These are phyloP conservation scores for Metschnikowia corniflorae DNA, from an alignment of 805 yeast genomes.

Conservation along the genomic window DNA sequence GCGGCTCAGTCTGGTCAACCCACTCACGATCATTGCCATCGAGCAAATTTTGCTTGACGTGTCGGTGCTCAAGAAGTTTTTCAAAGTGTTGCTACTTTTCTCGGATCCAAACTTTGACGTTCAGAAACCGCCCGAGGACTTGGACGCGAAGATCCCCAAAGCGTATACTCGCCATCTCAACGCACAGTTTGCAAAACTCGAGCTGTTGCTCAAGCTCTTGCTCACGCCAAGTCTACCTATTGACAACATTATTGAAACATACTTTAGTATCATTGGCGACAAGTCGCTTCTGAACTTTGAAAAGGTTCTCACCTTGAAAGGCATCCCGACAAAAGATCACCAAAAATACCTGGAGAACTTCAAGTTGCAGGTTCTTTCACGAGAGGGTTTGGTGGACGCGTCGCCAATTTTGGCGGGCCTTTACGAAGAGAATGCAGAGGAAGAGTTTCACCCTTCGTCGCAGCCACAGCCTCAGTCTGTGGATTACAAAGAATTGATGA, in stretches of 20 bases:
- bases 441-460: slow-evolving; percentile 15
- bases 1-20: slow-evolving; percentile 59
- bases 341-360: slow-evolving; percentile 35
- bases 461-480: slow-evolving; percentile 14
- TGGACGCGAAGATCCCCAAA: slow-evolving; percentile 22
- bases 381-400: slow-evolving; percentile 25
- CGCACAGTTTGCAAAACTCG: slow-evolving; percentile 43
- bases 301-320: slow-evolving; percentile 64
- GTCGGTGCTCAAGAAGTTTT: slow-evolving; percentile 55
- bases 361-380: slow-evolving; percentile 31
- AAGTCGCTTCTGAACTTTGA: slow-evolving; percentile 56
- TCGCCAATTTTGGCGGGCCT: slow-evolving; percentile 31
- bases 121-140: slow-evolving; percentile 12
- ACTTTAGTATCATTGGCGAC: slow-evolving; percentile 66
- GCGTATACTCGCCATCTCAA: slow-evolving; percentile 43
- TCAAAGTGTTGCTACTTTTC: slow-evolving; percentile 42
- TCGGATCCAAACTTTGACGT: slow-evolving; percentile 38
- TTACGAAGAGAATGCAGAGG: slow-evolving; percentile 9
- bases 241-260: slow-evolving; percentile 58
- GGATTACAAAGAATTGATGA: slow-evolving; percentile 9
- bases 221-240: slow-evolving; percentile 61
- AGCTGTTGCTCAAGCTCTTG: slow-evolving; percentile 64
- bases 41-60: slow-evolving; percentile 81
- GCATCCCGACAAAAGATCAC: slow-evolving; percentile 35
- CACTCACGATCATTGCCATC: slow-evolving; percentile 49